Conservation (phyloP, 305 asterid genomes). For the Fraxinus dipetala region DNA sequence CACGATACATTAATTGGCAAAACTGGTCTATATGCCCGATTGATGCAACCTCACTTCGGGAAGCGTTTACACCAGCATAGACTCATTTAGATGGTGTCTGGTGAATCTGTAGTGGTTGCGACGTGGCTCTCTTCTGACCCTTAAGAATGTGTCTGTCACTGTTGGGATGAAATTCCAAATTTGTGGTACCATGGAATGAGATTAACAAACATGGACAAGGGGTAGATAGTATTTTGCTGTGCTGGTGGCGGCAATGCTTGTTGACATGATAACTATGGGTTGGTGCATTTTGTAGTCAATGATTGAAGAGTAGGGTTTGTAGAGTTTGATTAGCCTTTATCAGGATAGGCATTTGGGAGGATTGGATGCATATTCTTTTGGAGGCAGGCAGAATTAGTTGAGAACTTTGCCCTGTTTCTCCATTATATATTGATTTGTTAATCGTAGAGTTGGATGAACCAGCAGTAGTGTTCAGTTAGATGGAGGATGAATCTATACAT, state of each 20-base stretch:
- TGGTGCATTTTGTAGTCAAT: conserved; percentile 24
- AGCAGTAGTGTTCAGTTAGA: conserved; percentile 38
- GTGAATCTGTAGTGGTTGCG: conserved; percentile 17
- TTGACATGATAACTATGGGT: conserved; percentile 19
- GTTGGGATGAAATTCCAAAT: conserved; percentile 7
- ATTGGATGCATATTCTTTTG: conserved; percentile 70
- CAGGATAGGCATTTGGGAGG: conserved; percentile 33
- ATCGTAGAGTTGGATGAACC: conserved; percentile 39
- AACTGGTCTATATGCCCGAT: conserved; percentile 85
- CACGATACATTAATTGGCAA: conserved; percentile 72
- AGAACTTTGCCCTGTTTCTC: conserved; percentile 42
- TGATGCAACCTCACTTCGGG: conserved; percentile 97
- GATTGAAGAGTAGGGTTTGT: conserved; percentile 33
- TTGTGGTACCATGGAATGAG: conserved; percentile 5
- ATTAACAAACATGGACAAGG: conserved; percentile 17
- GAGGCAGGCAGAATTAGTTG: conserved; percentile 44
- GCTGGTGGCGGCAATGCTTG: conserved; percentile 15
- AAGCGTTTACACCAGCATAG: conserved; percentile 91
- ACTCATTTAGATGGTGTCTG: conserved; percentile 49
- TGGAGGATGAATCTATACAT: conserved; percentile 32
- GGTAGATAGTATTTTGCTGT: conserved; percentile 21
- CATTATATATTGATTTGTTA: conserved; percentile 57
- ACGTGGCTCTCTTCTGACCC: conserved; percentile 12
- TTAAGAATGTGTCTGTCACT: not conserved
- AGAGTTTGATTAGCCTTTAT: conserved; percentile 31